phyloP scores from a whole-genome alignment of 306 rosid species.

The Vigna mungo region DNA sequence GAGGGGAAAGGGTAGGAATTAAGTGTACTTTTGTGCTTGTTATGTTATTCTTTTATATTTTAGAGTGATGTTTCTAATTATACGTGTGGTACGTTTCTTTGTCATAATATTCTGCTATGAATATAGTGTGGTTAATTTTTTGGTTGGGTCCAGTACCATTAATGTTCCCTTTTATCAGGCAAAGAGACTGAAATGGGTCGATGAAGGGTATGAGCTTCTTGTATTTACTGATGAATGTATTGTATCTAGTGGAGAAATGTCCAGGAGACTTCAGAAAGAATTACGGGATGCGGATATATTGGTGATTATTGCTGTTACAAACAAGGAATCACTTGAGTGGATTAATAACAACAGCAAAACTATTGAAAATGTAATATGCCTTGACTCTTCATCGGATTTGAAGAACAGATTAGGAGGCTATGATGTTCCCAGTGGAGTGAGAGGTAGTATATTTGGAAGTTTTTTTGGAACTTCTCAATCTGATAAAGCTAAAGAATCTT shows the following conservation, averaged over 20 bases:
- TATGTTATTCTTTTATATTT: neutral
- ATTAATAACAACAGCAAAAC: slow-evolving; percentile 45
- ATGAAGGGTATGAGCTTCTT: slow-evolving; percentile 72
- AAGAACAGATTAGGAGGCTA: slow-evolving; percentile 74
- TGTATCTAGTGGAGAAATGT: slow-evolving; percentile 41
- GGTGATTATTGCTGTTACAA: slow-evolving; percentile 70
- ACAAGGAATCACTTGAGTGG: slow-evolving; percentile 63
- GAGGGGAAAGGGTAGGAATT: too few species aligned
- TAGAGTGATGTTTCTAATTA: too few species aligned
- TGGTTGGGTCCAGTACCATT: slow-evolving; percentile 22
- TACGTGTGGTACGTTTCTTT: too few species aligned
- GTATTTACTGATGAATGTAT: slow-evolving; percentile 65
- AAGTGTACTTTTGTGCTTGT: neutral
- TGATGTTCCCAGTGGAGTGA: slow-evolving; percentile 51
- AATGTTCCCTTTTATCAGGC: slow-evolving; percentile 57
- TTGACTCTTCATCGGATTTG: slow-evolving; percentile 66
- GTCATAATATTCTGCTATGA: slow-evolving; percentile 5
- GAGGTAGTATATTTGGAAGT: slow-evolving; percentile 52
- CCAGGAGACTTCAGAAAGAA: slow-evolving; percentile 41
- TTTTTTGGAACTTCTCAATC: slow-evolving; percentile 46
- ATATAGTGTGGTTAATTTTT: slow-evolving; percentile 5
- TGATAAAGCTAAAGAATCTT: slow-evolving; percentile 53
- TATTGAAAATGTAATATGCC: slow-evolving; percentile 64
- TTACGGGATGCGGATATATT: slow-evolving; percentile 60
- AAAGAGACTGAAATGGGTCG: slow-evolving; percentile 83